Conservation (phyloP, 495 filamentous ascomycete species). For the Podospora pseudoanserina region DNA sequence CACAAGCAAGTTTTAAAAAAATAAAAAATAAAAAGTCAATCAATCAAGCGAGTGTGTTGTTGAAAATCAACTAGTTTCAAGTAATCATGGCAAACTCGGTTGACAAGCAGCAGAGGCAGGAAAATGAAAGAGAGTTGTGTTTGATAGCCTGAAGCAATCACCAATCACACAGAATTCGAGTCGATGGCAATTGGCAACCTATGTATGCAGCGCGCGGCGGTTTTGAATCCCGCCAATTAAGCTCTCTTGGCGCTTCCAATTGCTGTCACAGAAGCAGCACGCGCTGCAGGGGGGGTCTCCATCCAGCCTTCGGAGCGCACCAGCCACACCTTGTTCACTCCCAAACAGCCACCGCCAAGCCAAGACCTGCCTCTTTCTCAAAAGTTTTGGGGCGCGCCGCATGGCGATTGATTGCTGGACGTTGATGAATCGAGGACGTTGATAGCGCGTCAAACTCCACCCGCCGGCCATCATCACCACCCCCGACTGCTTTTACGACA, state of each 20-base stretch:
- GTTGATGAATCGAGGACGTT: not conserved
- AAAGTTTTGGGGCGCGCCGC: conserved; percentile 13
- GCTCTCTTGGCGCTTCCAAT: conserved; percentile 22
- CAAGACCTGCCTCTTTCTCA: conserved; percentile 9
- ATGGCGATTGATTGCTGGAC: conserved; percentile 1
- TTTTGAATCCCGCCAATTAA: conserved; percentile 13
- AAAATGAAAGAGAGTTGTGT: conserved; percentile 1
- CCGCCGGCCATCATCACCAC: not conserved
- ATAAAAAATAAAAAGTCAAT: not conserved
- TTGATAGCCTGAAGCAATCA: not conserved
- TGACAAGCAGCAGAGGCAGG: not conserved
- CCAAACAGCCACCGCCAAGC: not conserved
- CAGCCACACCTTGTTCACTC: conserved; percentile 3
- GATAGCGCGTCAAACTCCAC: conserved; percentile 2
- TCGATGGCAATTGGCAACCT: not conserved
- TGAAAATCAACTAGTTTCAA: conserved; percentile 3
- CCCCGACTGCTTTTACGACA: not conserved
- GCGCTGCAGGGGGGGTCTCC: conserved; percentile 3
- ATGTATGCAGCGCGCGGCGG: not conserved
- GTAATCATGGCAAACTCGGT: conserved; percentile 15
- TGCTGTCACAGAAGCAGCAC: conserved; percentile 12
- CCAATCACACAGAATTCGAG: not conserved
- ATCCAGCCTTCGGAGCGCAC: not conserved
- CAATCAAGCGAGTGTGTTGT: conserved; percentile 11
- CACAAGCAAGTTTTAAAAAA: not conserved